phyloP scores from a whole-genome alignment of 768 basidiomycete species.

The Agrocybe chaxingu region DNA sequence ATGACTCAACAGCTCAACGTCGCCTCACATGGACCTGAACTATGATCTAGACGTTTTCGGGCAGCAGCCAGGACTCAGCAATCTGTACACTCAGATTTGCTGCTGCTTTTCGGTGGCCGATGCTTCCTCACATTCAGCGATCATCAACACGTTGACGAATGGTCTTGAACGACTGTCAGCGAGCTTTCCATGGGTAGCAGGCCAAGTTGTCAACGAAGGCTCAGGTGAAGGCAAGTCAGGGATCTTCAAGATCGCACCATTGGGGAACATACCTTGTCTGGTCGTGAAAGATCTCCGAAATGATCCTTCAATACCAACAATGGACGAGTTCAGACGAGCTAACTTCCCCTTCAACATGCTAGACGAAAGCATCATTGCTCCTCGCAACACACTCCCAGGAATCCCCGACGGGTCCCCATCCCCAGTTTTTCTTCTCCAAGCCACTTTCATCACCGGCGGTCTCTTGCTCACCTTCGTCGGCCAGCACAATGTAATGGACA shows the following conservation, averaged over 20 bases:
- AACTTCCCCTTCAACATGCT: conserved; percentile 23
- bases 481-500: conserved; percentile 24
- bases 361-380: conserved; percentile 20
- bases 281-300: conserved; percentile 20
- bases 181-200: conserved; percentile 25
- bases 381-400: conserved; percentile 18
- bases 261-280: conserved; percentile 14
- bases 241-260: conserved; percentile 15
- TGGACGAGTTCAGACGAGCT: conserved; percentile 18
- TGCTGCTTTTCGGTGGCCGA: conserved; percentile 17
- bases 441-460: conserved; percentile 21
- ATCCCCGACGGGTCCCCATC: conserved; percentile 8
- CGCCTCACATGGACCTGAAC: background rate
- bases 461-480: conserved; percentile 23
- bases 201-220: conserved; percentile 20
- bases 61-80: conserved; percentile 10
- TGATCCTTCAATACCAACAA: conserved; percentile 15
- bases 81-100: conserved; percentile 23
- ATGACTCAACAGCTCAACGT: no score
- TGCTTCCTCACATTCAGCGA: conserved; percentile 3
- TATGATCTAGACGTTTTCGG: conserved; percentile 11
- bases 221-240: conserved; percentile 10
- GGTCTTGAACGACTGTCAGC: conserved; percentile 20
- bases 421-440: conserved; percentile 26
- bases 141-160: conserved; percentile 15